Evolutionary conservation across 352 stramenopile species (phyloP).

Genomic region (Globisporangium irregulare): DNA sequence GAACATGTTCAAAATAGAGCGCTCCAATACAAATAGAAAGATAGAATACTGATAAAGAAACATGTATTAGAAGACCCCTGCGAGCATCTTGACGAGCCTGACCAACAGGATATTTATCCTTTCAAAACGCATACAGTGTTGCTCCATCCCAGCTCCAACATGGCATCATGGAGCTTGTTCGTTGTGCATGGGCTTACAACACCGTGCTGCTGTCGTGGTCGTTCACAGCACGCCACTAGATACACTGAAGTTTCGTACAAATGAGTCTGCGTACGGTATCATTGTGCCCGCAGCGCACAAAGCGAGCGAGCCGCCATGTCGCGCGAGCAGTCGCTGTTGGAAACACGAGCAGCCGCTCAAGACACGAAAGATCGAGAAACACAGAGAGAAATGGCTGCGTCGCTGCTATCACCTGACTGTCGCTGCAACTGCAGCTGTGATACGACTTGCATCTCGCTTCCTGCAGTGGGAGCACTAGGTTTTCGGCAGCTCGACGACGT

Average conservation of each 20-base stretch:
- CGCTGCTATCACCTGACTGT: neutral
- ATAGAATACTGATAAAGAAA: neutral
- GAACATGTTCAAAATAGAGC: slow-evolving; percentile 1
- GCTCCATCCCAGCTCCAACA: neutral
- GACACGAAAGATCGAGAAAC: neutral
- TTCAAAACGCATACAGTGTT: neutral
- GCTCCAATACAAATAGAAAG: neutral
- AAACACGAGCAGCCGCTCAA: neutral
- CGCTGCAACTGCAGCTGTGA: neutral
- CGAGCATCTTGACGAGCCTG: neutral
- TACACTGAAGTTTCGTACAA: neutral
- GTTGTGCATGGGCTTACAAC: neutral
- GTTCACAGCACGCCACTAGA: neutral
- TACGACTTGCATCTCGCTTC: neutral
- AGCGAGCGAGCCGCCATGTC: neutral
- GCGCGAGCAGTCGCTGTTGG: neutral
- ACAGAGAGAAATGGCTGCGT: neutral
- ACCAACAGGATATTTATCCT: neutral
- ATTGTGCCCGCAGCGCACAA: neutral
- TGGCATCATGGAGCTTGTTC: neutral
- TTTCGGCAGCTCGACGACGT: slow-evolving; percentile 28
- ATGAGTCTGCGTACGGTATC: neutral
- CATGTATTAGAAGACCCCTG: neutral
- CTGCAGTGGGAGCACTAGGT: slow-evolving; percentile 15
- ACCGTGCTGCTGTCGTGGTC: no score